phyloP scores from a whole-genome alignment of 495 filamentous ascomycete genomes.

The Neurospora terricola region DNA sequence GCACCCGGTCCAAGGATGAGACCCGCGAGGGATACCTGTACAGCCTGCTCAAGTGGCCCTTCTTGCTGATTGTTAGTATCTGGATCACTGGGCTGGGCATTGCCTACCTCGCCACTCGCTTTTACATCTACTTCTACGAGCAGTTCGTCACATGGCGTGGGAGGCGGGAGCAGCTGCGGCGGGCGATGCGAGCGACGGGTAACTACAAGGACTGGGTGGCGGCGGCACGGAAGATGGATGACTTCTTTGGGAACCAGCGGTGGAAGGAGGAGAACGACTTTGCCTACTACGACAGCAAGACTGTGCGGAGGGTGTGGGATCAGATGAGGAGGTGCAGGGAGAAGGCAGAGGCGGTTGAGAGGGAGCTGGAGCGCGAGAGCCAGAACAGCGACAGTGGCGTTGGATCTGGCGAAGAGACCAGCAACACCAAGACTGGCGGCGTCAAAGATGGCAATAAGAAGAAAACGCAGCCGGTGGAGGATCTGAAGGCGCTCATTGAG shows the following conservation, averaged over 20 bases:
- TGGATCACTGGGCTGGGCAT: slow-evolving; percentile 64
- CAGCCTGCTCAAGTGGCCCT: slow-evolving; percentile 79
- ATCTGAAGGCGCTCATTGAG: slow-evolving; percentile 66
- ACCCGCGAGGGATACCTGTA: slow-evolving; percentile 91
- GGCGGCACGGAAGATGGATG: slow-evolving; percentile 70
- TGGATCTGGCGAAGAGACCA: slow-evolving; percentile 13
- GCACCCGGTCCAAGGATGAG: slow-evolving; percentile 66
- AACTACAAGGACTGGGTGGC: slow-evolving; percentile 75
- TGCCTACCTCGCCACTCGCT: slow-evolving; percentile 69
- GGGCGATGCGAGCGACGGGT: slow-evolving; percentile 55
- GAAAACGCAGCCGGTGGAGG: slow-evolving; percentile 47
- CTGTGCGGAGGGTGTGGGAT: slow-evolving; percentile 61
- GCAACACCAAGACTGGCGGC: slow-evolving; percentile 14
- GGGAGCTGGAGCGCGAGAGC: slow-evolving; percentile 12
- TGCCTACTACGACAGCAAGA: slow-evolving; percentile 88
- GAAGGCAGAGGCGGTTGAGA: slow-evolving; percentile 47
- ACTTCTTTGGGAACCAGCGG: slow-evolving; percentile 65
- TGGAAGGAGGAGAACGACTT: slow-evolving; percentile 89
- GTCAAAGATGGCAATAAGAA: slow-evolving; percentile 12
- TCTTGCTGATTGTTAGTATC: slow-evolving; percentile 63
- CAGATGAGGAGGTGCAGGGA: slow-evolving; percentile 56
- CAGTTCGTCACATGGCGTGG: slow-evolving; percentile 66
- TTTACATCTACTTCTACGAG: slow-evolving; percentile 87
- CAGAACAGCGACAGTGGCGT: slow-evolving; percentile 4
- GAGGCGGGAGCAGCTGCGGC: slow-evolving; percentile 56